Evolutionary conservation across 495 filamentous ascomycete genomes (phyloP).

Genomic region (Aspergillus diversus): DNA sequence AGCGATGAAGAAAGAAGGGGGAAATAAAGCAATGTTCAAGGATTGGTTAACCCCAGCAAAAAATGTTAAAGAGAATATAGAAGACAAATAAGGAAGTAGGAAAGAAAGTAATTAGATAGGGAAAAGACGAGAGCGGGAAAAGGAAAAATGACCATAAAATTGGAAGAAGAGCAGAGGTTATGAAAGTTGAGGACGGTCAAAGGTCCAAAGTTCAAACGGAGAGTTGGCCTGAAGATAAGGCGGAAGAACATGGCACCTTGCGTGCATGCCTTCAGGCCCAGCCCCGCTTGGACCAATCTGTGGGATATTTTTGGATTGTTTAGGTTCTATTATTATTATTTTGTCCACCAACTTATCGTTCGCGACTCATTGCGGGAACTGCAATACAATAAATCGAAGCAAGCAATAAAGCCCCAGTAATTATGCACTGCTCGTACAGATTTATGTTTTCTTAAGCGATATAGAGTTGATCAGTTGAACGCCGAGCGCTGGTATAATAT

Average conservation of each 20-base stretch:
- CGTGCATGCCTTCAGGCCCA: slow-evolving; percentile 1
- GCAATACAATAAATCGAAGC: too few relatives aligned
- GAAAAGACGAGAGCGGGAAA: slow-evolving; percentile 11
- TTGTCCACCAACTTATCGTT: neutral
- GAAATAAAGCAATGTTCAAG: neutral
- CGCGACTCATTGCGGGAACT: too few relatives aligned
- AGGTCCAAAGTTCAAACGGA: slow-evolving; percentile 22
- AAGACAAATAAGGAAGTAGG: slow-evolving; percentile 1
- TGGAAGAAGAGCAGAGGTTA: neutral
- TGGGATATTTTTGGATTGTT: neutral
- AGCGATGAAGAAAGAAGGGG: slow-evolving; percentile 9
- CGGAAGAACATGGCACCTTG: slow-evolving; percentile 19
- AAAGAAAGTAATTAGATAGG: slow-evolving; percentile 3
- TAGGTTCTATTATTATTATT: neutral
- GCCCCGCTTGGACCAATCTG: slow-evolving; percentile 18
- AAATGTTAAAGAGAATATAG: slow-evolving; percentile 4
- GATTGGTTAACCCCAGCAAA: neutral
- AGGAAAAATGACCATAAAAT: slow-evolving; percentile 4
- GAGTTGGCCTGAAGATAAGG: slow-evolving; percentile 34
- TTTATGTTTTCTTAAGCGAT: too few relatives aligned
- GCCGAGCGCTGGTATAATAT: too few relatives aligned
- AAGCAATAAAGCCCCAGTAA: too few relatives aligned
- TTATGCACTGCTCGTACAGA: too few relatives aligned
- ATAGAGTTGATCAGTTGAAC: too few relatives aligned
- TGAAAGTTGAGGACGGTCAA: slow-evolving; percentile 10